These are phyloP conservation scores for Neoarthrinium moseri DNA, from an alignment of 2,329 filamentous ascomycete species.

Conservation along the genomic window DNA sequence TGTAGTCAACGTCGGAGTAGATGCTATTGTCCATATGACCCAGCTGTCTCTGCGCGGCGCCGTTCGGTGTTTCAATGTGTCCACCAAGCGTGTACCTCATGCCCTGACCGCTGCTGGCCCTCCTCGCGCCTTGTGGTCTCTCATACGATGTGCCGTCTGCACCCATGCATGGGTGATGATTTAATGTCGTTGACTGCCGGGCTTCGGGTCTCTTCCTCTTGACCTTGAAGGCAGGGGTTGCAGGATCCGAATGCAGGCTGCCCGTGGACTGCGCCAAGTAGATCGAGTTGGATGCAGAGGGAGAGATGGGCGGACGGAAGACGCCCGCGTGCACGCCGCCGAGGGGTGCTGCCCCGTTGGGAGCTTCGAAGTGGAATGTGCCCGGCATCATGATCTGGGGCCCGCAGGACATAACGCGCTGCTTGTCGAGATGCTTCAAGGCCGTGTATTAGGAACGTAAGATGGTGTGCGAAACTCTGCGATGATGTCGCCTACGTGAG, in stretches of 20 bases:
- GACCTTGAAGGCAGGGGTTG: slow-evolving; percentile 28
- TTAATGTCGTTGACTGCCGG: slow-evolving; percentile 31
- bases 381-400: slow-evolving; percentile 32
- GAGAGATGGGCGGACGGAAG: slow-evolving; percentile 45
- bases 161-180: slow-evolving; percentile 29
- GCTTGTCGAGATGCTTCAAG: no score
- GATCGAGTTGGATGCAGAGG: slow-evolving; percentile 34
- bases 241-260: slow-evolving; percentile 35
- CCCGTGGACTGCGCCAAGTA: slow-evolving; percentile 38
- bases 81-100: slow-evolving; percentile 51
- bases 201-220: slow-evolving; percentile 39
- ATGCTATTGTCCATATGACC: slow-evolving; percentile 50
- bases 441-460: no score
- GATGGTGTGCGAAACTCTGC: no score
- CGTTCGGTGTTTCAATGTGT: slow-evolving; percentile 49
- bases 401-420: slow-evolving; percentile 26
- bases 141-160: slow-evolving; percentile 25
- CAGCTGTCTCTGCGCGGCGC: slow-evolving; percentile 24
- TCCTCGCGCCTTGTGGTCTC: slow-evolving; percentile 14
- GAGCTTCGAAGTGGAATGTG: slow-evolving; percentile 30
- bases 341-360: slow-evolving; percentile 20
- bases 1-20: slow-evolving; percentile 57
- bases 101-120: slow-evolving; percentile 19
- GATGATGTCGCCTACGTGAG: no score
- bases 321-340: slow-evolving; percentile 42